Percentiles rank a stretch among this genome's conserved stretches.
phyloP scores from a whole-genome alignment of 805 yeast species.

The Lipomyces mesembrius region DNA sequence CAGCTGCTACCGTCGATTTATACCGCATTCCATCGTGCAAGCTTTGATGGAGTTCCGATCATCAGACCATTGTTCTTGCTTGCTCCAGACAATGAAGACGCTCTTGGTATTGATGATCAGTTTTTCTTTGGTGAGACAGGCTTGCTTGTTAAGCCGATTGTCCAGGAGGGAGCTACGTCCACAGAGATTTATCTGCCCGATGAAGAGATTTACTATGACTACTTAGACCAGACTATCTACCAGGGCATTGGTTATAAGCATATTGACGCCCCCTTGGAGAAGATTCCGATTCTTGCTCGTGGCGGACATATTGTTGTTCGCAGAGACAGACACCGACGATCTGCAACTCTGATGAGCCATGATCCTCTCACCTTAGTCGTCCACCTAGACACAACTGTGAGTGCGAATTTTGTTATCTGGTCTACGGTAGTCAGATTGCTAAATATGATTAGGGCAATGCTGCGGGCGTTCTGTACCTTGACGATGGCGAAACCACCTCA shows the following conservation, averaged over 20 bases:
- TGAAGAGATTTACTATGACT: slow-evolving; percentile 48
- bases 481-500: slow-evolving; percentile 79
- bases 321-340: slow-evolving; percentile 77
- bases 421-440: neutral
- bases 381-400: slow-evolving; percentile 51
- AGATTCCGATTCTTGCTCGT: slow-evolving; percentile 71
- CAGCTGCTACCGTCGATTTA: slow-evolving; percentile 76
- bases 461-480: slow-evolving; percentile 67
- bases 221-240: slow-evolving; percentile 39
- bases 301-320: slow-evolving; percentile 79
- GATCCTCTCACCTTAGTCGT: slow-evolving; percentile 83
- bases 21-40: slow-evolving; percentile 72
- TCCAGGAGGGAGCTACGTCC: slow-evolving; percentile 54
- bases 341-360: slow-evolving; percentile 69
- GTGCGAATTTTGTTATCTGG: neutral
- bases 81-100: slow-evolving; percentile 47
- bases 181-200: slow-evolving; percentile 58
- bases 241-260: slow-evolving; percentile 50
- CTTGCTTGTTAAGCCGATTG: slow-evolving; percentile 79
- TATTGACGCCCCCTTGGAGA: slow-evolving; percentile 55
- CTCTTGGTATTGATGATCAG: slow-evolving; percentile 75
- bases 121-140: slow-evolving; percentile 77
- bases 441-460: slow-evolving; percentile 51
- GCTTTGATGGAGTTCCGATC: slow-evolving; percentile 68
- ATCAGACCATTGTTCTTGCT: slow-evolving; percentile 45